A percentile compares a stretch with the other conserved stretches of the same genome.
Evolutionary conservation across 2,329 filamentous ascomycete genomes (phyloP).

Genomic region (Colletotrichum truncatum): DNA sequence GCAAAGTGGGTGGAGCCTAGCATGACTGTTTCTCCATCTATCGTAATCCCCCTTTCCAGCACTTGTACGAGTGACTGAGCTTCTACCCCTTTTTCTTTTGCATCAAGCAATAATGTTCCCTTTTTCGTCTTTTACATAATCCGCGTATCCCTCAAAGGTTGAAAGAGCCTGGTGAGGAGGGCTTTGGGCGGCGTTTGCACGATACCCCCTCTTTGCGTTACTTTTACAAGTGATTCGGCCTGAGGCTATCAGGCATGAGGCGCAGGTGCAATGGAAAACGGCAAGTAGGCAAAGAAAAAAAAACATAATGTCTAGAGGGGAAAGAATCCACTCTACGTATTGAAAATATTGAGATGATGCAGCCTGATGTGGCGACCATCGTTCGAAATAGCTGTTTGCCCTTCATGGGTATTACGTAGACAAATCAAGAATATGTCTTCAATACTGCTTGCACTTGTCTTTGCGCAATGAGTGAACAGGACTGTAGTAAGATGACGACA

Average conservation of each 20-base stretch:
- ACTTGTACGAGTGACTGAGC: background rate
- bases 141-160: background rate
- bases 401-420: conserved; percentile 3
- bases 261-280: conserved; percentile 24
- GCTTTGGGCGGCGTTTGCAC: conserved; percentile 21
- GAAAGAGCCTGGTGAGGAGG: background rate
- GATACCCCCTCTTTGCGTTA: conserved; percentile 30
- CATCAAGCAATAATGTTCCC: conserved; percentile 17
- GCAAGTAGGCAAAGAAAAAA: conserved; percentile 27
- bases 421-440: conserved; percentile 7
- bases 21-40: background rate
- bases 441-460: too few relatives aligned
- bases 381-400: conserved; percentile 11
- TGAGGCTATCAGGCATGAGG: conserved; percentile 21
- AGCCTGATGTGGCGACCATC: background rate
- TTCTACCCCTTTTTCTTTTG: background rate
- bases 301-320: conserved; percentile 15
- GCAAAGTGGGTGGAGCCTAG: background rate
- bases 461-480: too few relatives aligned
- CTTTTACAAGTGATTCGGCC: conserved; percentile 26
- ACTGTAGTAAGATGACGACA: too few relatives aligned
- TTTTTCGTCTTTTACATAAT: conserved; percentile 25
- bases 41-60: conserved; percentile 1
- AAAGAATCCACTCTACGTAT: background rate
- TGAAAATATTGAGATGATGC: conserved; percentile 2